phyloP scores from a whole-genome alignment of 2,329 filamentous ascomycete species.

The Apiospora saccharicola region DNA sequence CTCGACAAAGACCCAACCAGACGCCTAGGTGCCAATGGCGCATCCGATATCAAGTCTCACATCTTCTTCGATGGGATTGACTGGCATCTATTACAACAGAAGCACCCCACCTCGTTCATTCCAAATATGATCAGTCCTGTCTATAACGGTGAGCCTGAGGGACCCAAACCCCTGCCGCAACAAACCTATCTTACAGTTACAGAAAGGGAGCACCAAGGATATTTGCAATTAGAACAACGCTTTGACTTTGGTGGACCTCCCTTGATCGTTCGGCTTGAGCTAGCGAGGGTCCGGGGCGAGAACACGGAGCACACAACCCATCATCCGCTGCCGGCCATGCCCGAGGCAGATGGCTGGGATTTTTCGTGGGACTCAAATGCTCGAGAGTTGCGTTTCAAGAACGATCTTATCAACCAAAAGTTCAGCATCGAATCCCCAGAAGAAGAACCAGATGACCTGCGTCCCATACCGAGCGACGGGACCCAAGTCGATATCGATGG shows the following conservation, averaged over 20 bases:
- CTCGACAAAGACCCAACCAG: slow-evolving; percentile 1
- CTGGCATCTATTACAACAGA: slow-evolving; percentile 19
- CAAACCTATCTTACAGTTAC: not conserved
- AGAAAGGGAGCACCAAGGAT: not conserved
- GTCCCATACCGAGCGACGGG: not conserved
- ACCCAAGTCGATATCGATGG: not conserved
- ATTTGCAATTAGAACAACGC: not conserved
- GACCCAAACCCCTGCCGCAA: too few species aligned
- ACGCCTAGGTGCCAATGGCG: slow-evolving; percentile 21
- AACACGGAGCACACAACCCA: not conserved
- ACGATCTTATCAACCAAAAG: slow-evolving; percentile 18
- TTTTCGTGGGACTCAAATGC: slow-evolving; percentile 5
- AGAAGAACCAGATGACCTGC: not conserved
- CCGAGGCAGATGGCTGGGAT: slow-evolving; percentile 13
- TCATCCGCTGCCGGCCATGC: not conserved
- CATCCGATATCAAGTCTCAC: slow-evolving; percentile 22
- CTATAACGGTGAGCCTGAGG: not conserved
- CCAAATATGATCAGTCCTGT: not conserved
- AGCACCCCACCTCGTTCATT: not conserved
- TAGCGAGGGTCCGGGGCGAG: not conserved
- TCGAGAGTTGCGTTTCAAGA: not conserved
- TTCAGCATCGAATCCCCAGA: not conserved
- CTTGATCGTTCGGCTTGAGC: not conserved
- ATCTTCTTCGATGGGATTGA: slow-evolving; percentile 10
- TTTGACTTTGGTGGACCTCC: not conserved